phyloP scores from a whole-genome alignment of 2,329 filamentous ascomycete species.

The Colletotrichum sp. region DNA sequence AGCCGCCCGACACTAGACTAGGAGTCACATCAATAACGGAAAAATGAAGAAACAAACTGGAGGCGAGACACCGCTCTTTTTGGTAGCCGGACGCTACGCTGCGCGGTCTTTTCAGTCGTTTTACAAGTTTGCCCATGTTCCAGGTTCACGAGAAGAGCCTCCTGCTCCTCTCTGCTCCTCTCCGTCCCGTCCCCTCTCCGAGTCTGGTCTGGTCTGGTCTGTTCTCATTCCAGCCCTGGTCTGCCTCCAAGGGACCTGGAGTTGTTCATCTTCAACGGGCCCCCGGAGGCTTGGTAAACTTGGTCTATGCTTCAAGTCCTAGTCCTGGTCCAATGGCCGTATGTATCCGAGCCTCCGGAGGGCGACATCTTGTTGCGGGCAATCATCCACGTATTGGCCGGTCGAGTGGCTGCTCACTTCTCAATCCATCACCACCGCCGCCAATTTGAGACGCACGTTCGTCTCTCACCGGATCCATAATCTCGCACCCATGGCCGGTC shows the following conservation, averaged over 20 bases:
- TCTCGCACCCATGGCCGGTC: slow-evolving; percentile 15
- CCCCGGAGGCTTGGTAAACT: neutral
- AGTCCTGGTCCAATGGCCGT: neutral
- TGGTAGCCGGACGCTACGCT: neutral
- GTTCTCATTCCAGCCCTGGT: neutral
- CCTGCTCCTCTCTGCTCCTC: neutral
- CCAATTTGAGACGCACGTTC: slow-evolving; percentile 20
- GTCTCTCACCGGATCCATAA: slow-evolving; percentile 23
- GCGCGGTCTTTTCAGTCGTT: neutral
- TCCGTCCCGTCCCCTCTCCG: neutral
- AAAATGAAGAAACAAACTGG: slow-evolving; percentile 15
- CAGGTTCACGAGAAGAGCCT: slow-evolving; percentile 14
- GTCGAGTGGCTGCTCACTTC: slow-evolving; percentile 18
- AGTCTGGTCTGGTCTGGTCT: neutral
- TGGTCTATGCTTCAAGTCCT: slow-evolving; percentile 9
- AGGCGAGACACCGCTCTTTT: slow-evolving; percentile 15
- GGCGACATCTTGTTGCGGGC: neutral
- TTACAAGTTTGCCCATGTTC: neutral
- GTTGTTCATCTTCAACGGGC: neutral
- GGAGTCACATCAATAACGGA: neutral
- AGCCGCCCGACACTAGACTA: neutral
- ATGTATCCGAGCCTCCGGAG: neutral
- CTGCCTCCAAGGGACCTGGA: neutral
- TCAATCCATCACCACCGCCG: slow-evolving; percentile 17
- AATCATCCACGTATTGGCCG: slow-evolving; percentile 1